These are phyloP conservation scores for Neurospora intermedia DNA, from an alignment of 495 filamentous ascomycete species.

Conservation along the genomic window DNA sequence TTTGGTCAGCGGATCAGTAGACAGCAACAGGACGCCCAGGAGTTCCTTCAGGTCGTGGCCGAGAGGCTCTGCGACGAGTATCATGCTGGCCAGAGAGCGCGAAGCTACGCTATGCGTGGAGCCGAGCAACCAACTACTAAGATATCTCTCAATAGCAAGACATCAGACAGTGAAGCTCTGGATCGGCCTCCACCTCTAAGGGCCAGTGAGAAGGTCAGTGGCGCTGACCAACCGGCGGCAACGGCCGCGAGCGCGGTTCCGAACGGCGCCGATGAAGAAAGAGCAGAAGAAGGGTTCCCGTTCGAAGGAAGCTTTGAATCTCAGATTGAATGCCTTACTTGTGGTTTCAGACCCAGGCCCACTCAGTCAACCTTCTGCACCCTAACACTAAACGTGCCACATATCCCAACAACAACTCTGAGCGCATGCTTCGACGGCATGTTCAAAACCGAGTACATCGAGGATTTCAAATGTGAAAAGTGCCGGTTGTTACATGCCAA, in stretches of 20 bases:
- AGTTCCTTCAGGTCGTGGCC: slow-evolving; percentile 87
- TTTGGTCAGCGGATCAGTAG: slow-evolving; percentile 85
- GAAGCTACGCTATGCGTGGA: slow-evolving; percentile 29
- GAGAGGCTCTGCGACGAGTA: slow-evolving; percentile 92
- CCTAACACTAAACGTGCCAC: slow-evolving; percentile 84
- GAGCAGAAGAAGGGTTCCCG: slow-evolving; percentile 63
- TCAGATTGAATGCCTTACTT: slow-evolving; percentile 84
- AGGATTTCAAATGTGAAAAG: slow-evolving; percentile 90
- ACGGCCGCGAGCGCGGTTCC: slow-evolving; percentile 8
- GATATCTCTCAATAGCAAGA: not conserved
- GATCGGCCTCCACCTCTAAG: not conserved
- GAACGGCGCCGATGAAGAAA: slow-evolving; percentile 20
- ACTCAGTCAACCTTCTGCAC: slow-evolving; percentile 80
- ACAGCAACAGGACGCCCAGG: slow-evolving; percentile 97
- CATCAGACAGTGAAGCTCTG: not conserved
- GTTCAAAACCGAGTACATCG: slow-evolving; percentile 90
- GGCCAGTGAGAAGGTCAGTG: not conserved
- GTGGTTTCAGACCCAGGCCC: slow-evolving; percentile 77
- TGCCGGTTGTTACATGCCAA: slow-evolving; percentile 75
- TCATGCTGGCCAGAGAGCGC: slow-evolving; percentile 66
- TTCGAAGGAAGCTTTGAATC: slow-evolving; percentile 81
- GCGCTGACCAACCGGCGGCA: not conserved
- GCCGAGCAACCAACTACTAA: not conserved
- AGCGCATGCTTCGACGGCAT: slow-evolving; percentile 77
- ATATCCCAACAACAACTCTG: slow-evolving; percentile 41